Base-by-base conservation (phyloP, 805 yeast genomes). In the Pichia insulana region DNA sequence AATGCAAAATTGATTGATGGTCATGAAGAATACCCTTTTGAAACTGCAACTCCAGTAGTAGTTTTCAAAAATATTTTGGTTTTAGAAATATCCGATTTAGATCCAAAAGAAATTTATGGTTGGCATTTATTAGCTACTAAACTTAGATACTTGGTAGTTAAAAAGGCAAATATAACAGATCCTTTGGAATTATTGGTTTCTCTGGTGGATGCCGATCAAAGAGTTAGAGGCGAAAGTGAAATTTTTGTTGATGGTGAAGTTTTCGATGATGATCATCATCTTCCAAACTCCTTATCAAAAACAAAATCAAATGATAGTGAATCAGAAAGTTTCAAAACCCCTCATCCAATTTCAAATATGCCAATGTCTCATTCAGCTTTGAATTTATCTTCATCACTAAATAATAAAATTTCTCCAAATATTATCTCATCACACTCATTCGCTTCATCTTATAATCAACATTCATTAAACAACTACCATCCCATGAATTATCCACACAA, bases 11-110 rank as follows among this genome's bases (percentile, higher is more conserved):
- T 75, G 35, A 78, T 79, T 25, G 70, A 67, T 39, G 78, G 79
- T 2, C 80, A 77, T 55, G 83, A 79, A 52, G 85, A 79, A 54
- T 79, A 74, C 54, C 86, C 85, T 0, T 78, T 80, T 55, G 86
- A 80, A 52, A 77, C 84, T 3, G 71, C 81, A 4, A 79, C 80
- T 8, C 85, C 86, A 3, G 55, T 80, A n/a, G 63, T 62, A 32
- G 67, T 75, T 57, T 80, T 79, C 57, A 78, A 76, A 47, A 80
- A 77, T 53, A 59, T 79, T 37, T 74, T 78, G 38, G 82, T 79
- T 17, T 61, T 79, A 36, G 86, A 79, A 53, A 57, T 80, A 3
- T 64, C 67, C 22, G 82, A 77, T 44, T 64, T 76, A 45, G 83
- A 77, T 47, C 80, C 83, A 16, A 75, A 77, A 46, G 82, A 78